Base-by-base conservation (phyloP, 208 protist genomes). In the Histomonas meleagridis region DNA sequence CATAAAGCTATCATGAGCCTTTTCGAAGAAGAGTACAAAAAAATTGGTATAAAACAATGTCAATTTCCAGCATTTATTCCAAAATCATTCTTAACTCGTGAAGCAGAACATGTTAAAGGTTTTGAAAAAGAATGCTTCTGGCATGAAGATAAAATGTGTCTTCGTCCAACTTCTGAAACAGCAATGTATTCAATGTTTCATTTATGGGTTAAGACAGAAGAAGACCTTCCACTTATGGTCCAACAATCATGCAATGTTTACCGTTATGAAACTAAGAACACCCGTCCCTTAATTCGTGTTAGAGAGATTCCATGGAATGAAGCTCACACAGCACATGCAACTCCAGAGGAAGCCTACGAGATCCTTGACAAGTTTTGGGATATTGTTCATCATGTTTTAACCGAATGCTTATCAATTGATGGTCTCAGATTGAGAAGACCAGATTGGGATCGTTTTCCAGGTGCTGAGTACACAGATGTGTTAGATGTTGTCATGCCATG, bases 271-370 rank as follows among this genome's bases (percentile, higher is more conserved):
- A 95, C 94, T 7, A 94, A 94, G 49, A 65, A 93, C 18, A 95
- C 94, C 16, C 35, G 78, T 1, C 94, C 94, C 23, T 70, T 95
- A 5, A 95, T 95, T n/a, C 65, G 94, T 14, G 92, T 94, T 26
- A 26, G 94, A 32, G 94, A 95, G 90, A 93, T 95, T n/a, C 93
- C 86, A 40, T 95, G 93, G 93, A 95, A 95, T 49, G 94, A 95
- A 91, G 94, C 91, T 10, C 94, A 95, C 57, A 94, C 93, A 76
- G 65, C 62, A 28, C 93, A 94, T 57, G 93, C 92, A 23, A 95
- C 94, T 32, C 72, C 28, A 32, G 91, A 79, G 1, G 94, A 95
- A 10, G 92, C 93, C 4, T 7, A 91, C 16, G 72, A 92, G 10
- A 81, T 91, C 21, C 62, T 94, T 12, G 53, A 91, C 0, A 0